Base-by-base conservation (phyloP, 73 alveolate genomes). In the Paramecium primaurelia region DNA sequence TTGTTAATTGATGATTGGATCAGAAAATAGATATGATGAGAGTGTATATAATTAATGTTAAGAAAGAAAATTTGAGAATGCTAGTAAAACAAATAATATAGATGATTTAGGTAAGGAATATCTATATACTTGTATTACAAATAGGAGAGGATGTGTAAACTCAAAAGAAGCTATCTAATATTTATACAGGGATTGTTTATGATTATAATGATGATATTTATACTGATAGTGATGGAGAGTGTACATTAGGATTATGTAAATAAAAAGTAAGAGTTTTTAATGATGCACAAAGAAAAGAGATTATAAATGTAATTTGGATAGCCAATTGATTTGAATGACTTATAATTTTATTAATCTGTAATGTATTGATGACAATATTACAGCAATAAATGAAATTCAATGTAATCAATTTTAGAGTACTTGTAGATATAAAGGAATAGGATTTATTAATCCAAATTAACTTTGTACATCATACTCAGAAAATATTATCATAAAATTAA, bases 361-460 rank as follows among this genome's bases (percentile, higher is more conserved):
- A 73, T 73, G 68, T 40, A 40, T 37, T 16, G 87, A 73, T 16
- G 87, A 73, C 32, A 18, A 73, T 18, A 73, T 6, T 45, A 80
- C 91, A 32, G 47, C 28, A 44, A 80, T 77, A 0, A 9, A 30
- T 20, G 58, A 80, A 2, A 26, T 42, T 6, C 44, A 40, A 34
- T 80, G 77, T 45, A 47, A 80, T 45, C 10, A 30, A 20, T 80
- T 80, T 44, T 18, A 45, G 51, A 26, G 7, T 42, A 44, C 16
- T 0, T 80, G 91, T 80, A 20, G 45, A 18, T 45, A 30, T 80
- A 80, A 8, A n/a, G 91, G 91, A 80, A 25, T 73, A 40, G 91
- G 91, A 22, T 80, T 77, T 36, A 49, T 80, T 44, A 11, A 12
- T 14, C 14, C 0, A 44, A 80, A 36, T 26, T 16, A 22, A 26